phyloP scores from a whole-genome alignment of 176 grass and related monocot genomes.

The Paspalum notatum region DNA sequence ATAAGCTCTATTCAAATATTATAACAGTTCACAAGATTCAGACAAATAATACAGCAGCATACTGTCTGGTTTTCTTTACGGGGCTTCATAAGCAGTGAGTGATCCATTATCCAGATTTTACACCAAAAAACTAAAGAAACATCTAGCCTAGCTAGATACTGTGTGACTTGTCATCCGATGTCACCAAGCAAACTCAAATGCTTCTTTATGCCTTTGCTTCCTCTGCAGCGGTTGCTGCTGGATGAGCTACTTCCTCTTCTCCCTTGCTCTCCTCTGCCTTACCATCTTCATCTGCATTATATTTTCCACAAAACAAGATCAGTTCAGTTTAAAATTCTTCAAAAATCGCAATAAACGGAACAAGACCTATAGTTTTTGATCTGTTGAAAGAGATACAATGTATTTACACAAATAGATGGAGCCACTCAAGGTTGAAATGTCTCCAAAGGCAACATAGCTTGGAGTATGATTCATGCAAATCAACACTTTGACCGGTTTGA shows the following conservation, averaged over 20 bases:
- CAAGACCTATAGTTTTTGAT: too few relatives aligned
- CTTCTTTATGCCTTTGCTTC: constrained; percentile 47
- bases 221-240: constrained; percentile 1
- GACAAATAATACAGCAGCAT: constrained; percentile 29
- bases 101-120: constrained; percentile 34
- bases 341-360: background rate
- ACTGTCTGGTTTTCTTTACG: constrained; percentile 14
- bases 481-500: background rate
- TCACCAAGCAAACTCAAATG: background rate
- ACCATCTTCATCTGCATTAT: constrained; percentile 15
- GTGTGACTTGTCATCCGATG: background rate
- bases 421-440: background rate
- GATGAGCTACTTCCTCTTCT: constrained; percentile 32
- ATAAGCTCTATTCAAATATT: constrained; percentile 20
- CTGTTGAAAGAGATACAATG: too few relatives aligned
- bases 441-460: background rate
- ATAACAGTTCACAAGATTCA: background rate
- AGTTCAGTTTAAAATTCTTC: background rate
- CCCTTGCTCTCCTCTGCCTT: constrained; percentile 26
- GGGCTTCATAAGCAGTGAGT: constrained; percentile 25
- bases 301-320: background rate
- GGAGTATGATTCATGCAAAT: background rate
- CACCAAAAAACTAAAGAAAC: constrained; percentile 7
- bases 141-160: constrained; percentile 30
- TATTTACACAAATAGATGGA: background rate